Evolutionary conservation across 345 rosid species (phyloP).

Genomic region (Linum trigynum): DNA sequence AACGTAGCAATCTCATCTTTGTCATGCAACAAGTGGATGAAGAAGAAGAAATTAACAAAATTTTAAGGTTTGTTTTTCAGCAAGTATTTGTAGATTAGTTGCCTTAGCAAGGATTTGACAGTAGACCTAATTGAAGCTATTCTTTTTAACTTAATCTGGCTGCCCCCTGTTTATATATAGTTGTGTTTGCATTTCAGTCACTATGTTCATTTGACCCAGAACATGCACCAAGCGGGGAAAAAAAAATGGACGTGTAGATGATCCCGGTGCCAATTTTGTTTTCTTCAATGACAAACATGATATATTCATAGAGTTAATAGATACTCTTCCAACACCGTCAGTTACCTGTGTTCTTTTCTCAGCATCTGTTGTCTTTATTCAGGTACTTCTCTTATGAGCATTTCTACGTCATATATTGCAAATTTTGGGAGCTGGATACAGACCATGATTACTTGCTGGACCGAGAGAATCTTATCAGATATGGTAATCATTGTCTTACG

Average conservation of each 20-base stretch:
- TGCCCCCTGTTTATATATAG: neutral
- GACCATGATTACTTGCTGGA: constrained; percentile 7
- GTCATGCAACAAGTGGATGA: constrained; percentile 94
- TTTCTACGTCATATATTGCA: constrained; percentile 3
- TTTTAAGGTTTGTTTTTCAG: constrained; percentile 49
- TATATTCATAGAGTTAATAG: neutral
- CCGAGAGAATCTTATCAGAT: constrained; percentile 2
- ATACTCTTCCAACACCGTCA: neutral
- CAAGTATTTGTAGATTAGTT: neutral
- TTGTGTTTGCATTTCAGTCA: neutral
- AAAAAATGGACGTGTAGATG: neutral
- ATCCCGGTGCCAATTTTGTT: neutral
- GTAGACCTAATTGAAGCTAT: neutral
- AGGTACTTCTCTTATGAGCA: constrained; percentile 8
- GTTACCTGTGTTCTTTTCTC: neutral
- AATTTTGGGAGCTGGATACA: constrained; percentile 9
- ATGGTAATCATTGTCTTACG: constrained; percentile 1
- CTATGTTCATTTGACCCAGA: neutral
- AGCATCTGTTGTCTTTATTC: neutral
- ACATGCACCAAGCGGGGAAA: neutral
- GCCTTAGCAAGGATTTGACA: neutral
- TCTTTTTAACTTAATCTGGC: neutral
- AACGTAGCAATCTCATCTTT: constrained; percentile 77
- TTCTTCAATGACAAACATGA: too few species aligned
- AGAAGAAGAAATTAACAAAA: constrained; percentile 98